Conservation (phyloP, 495 filamentous ascomycete species). For the Neurospora intermedia region DNA sequence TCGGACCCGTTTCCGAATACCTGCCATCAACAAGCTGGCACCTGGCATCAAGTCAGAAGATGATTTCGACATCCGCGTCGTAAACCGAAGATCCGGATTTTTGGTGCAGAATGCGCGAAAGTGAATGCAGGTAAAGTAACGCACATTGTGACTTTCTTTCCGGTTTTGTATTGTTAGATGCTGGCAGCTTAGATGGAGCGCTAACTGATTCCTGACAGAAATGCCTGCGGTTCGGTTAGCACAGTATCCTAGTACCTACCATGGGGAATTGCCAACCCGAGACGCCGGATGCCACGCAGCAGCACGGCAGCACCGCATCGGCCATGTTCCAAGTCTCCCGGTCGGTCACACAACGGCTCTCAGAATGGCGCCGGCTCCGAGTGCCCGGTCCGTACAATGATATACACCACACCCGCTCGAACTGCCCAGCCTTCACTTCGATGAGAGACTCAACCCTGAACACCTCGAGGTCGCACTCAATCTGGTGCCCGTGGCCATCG, state of each 20-base stretch:
- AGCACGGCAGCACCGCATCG: neutral
- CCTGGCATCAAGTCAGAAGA: neutral
- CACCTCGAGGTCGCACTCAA: neutral
- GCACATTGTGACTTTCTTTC: neutral
- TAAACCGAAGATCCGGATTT: neutral
- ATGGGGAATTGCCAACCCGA: neutral
- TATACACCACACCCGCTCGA: neutral
- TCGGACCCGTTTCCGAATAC: neutral
- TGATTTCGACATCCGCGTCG: neutral
- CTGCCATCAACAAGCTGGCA: neutral
- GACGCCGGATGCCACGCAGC: neutral
- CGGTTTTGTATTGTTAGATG: neutral
- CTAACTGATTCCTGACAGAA: neutral
- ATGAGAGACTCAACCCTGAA: neutral
- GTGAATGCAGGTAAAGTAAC: neutral
- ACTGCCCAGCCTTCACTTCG: neutral
- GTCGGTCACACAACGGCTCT: neutral
- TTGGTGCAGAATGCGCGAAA: neutral
- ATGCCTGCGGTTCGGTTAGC: fast-evolving
- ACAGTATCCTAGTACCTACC: neutral
- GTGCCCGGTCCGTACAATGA: neutral
- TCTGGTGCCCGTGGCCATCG: neutral
- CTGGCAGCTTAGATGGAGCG: neutral
- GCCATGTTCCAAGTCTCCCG: neutral
- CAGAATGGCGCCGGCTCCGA: neutral